phyloP scores from a whole-genome alignment of 2,329 filamentous ascomycete species.

The Daldinia sp. region DNA sequence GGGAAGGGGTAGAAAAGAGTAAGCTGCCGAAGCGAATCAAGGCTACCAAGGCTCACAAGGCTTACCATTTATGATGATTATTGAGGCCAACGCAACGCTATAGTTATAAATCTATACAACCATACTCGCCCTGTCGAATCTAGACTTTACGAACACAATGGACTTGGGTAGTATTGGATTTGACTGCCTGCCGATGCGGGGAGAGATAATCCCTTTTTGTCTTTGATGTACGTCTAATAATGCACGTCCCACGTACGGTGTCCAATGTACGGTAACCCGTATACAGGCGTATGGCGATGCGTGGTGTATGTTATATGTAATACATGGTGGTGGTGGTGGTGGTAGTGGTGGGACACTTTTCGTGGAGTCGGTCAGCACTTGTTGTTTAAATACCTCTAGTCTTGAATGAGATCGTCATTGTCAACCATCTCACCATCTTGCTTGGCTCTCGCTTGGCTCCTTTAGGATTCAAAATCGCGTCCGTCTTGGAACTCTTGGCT shows the following conservation, averaged over 20 bases:
- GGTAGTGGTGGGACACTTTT: conserved; percentile 1
- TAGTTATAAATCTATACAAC: too few species aligned
- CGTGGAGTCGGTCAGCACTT: neutral
- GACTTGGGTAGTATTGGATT: conserved; percentile 12
- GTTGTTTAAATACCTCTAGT: conserved; percentile 16
- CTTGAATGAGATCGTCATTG: conserved; percentile 32
- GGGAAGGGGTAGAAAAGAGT: neutral
- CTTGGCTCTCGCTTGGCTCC: conserved; percentile 32
- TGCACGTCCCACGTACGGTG: too few species aligned
- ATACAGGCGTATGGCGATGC: too few species aligned
- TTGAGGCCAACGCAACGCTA: neutral
- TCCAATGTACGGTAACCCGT: neutral
- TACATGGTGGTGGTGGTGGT: neutral
- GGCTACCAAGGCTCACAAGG: too few species aligned
- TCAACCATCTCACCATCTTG: conserved; percentile 34
- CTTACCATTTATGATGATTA: neutral
- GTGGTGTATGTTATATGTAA: neutral
- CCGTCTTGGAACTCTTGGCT: conserved; percentile 37
- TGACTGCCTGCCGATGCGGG: conserved; percentile 16
- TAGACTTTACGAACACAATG: conserved; percentile 22
- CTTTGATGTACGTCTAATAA: neutral
- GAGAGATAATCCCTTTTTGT: too few species aligned
- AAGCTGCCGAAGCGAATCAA: too few species aligned
- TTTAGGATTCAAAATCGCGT: conserved; percentile 16
- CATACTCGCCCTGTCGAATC: conserved; percentile 15